Evolutionary conservation across 1,284 basidiomycete genomes (phyloP).

Genomic region (Marasmius fiardii): DNA sequence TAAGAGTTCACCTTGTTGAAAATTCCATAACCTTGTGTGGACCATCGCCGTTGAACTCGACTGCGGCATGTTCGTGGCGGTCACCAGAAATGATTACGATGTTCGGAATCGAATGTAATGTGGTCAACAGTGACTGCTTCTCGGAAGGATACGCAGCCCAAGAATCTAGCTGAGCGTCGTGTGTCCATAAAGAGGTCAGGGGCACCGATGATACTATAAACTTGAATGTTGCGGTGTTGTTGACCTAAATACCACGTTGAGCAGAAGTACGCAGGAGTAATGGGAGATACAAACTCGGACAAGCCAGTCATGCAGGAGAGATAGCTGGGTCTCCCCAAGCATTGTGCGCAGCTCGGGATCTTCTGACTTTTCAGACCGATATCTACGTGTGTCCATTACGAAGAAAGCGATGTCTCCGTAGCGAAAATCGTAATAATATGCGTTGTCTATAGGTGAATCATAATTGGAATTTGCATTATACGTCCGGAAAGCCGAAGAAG

Average conservation of each 20-base stretch:
- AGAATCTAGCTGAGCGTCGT: constrained; percentile 64
- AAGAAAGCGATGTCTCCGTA: constrained; percentile 77
- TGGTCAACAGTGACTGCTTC: constrained; percentile 53
- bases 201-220: constrained; percentile 79
- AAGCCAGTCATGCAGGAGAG: constrained; percentile 66
- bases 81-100: constrained; percentile 69
- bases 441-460: constrained; percentile 40
- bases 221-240: constrained; percentile 77
- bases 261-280: background rate
- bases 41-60: constrained; percentile 53
- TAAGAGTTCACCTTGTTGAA: constrained; percentile 30
- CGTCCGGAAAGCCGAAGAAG: constrained; percentile 59
- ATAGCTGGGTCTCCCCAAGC: constrained; percentile 70
- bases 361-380: constrained; percentile 47
- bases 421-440: constrained; percentile 63
- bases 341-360: constrained; percentile 57
- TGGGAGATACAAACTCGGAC: constrained; percentile 36
- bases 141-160: constrained; percentile 74
- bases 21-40: constrained; percentile 35
- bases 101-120: constrained; percentile 70
- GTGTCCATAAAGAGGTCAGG: constrained; percentile 74
- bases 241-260: constrained; percentile 42
- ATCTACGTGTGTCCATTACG: constrained; percentile 73
- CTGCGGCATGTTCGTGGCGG: constrained; percentile 78
- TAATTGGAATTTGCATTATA: constrained; percentile 73